phyloP scores from a whole-genome alignment of 2,329 filamentous ascomycete genomes.

The Sordariomycetes sp. region DNA sequence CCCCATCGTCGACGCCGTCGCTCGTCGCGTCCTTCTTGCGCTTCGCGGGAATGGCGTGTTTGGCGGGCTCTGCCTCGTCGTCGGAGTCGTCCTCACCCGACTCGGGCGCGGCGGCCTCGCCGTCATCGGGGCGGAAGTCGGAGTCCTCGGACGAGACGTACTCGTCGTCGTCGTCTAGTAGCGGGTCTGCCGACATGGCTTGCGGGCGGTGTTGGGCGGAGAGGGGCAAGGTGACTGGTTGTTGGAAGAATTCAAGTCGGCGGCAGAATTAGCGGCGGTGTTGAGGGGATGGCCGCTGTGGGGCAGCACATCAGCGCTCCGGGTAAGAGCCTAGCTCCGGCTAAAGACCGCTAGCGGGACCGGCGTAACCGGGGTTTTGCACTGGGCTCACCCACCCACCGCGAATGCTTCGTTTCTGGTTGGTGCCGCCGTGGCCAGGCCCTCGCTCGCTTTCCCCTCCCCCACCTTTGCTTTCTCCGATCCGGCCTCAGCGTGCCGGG shows the following conservation, averaged over 20 bases:
- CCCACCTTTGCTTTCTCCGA: no score
- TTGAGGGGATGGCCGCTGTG: neutral
- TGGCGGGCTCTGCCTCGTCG: slow-evolving; percentile 8
- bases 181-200: slow-evolving; percentile 31
- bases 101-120: slow-evolving; percentile 35
- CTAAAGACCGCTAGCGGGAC: neutral
- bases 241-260: neutral
- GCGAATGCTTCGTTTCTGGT: no score
- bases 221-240: neutral
- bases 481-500: no score
- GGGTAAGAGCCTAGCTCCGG: neutral
- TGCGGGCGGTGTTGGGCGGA: neutral
- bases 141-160: slow-evolving; percentile 66
- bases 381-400: neutral
- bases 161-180: slow-evolving; percentile 39
- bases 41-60: slow-evolving; percentile 12
- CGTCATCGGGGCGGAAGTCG: slow-evolving; percentile 56
- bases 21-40: slow-evolving; percentile 18
- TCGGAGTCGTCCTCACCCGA: slow-evolving; percentile 24
- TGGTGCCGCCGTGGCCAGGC: no score
- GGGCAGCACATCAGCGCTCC: neutral
- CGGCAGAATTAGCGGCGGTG: neutral
- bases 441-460: no score
- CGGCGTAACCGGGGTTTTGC: neutral
- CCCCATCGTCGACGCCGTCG: slow-evolving; percentile 28